These are phyloP conservation scores for Paxillus rubicundulus DNA, from an alignment of 768 basidiomycete species.

Conservation along the genomic window DNA sequence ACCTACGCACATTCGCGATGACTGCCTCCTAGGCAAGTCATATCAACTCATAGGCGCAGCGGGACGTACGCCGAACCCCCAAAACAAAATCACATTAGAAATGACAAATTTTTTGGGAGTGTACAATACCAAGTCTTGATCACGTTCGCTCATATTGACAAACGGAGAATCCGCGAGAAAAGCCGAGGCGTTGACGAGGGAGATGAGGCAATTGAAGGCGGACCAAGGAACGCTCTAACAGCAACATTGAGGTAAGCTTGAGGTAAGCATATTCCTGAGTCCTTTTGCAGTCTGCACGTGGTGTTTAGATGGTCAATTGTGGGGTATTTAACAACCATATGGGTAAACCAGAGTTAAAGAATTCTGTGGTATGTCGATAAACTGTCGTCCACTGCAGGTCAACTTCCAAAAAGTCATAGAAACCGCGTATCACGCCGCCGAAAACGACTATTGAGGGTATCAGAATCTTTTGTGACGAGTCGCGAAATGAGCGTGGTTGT, in stretches of 20 bases:
- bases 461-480: constrained; percentile 8
- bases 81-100: not conserved
- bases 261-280: too few relatives aligned
- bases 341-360: not conserved
- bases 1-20: not conserved
- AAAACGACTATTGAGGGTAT: constrained; percentile 25
- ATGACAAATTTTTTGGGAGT: not conserved
- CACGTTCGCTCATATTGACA: not conserved
- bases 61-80: not conserved
- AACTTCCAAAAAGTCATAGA: constrained; percentile 3
- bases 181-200: not conserved
- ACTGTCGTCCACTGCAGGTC: constrained; percentile 1
- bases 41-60: too few relatives aligned
- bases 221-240: constrained; percentile 9
- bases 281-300: constrained; percentile 1
- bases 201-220: not conserved
- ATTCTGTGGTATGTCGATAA: constrained; percentile 6
- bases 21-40: not conserved
- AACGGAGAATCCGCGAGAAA: constrained; percentile 1
- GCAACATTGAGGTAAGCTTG: constrained; percentile 3
- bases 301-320: constrained; percentile 4
- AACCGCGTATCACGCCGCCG: constrained; percentile 13
- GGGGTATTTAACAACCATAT: constrained; percentile 11
- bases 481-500: constrained; percentile 2
- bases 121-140: too few relatives aligned